Evolutionary conservation across 192 early-diverging fungal species (phyloP).

Genomic region (Coemansia javaensis): DNA sequence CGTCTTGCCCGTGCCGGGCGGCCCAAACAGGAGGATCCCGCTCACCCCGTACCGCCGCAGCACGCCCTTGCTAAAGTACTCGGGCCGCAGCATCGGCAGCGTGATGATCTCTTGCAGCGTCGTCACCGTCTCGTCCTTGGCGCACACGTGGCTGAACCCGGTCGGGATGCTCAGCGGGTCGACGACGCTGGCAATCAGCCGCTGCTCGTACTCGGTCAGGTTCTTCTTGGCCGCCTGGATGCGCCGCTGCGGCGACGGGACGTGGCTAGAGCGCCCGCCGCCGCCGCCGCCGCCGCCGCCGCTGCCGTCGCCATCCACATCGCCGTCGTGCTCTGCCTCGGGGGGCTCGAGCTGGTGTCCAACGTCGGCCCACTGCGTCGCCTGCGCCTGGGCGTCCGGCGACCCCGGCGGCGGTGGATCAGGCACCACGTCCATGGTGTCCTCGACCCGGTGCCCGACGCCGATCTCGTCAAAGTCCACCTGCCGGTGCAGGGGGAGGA

Average conservation of each 20-base stretch:
- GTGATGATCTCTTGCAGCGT: slow-evolving; percentile 81
- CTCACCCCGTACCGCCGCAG: slow-evolving; percentile 63
- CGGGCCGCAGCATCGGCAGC: slow-evolving; percentile 72
- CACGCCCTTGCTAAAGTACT: slow-evolving; percentile 69
- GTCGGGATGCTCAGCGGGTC: slow-evolving; percentile 58
- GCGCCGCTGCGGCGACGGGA: slow-evolving; percentile 29
- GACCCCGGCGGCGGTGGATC: background rate
- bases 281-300: slow-evolving; percentile 1
- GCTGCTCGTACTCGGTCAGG: slow-evolving; percentile 67
- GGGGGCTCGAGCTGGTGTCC: slow-evolving; percentile 17
- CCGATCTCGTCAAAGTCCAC: slow-evolving; percentile 40
- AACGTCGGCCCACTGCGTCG: slow-evolving; percentile 22
- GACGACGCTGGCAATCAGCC: slow-evolving; percentile 72
- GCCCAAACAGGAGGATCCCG: slow-evolving; percentile 79
- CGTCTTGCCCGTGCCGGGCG: slow-evolving; percentile 85
- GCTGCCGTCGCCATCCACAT: too few species aligned
- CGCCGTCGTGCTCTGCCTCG: background rate
- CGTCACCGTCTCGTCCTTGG: slow-evolving; percentile 72
- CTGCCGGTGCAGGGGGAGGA: slow-evolving; percentile 16
- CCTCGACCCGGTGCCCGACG: slow-evolving; percentile 28
- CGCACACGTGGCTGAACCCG: slow-evolving; percentile 69
- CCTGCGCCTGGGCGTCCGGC: background rate
- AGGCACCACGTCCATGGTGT: slow-evolving; percentile 23
- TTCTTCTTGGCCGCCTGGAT: slow-evolving; percentile 43
- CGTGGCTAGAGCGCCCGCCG: background rate